Conservation (phyloP, 805 yeast species). For the Saccharomycopsis sp. region DNA sequence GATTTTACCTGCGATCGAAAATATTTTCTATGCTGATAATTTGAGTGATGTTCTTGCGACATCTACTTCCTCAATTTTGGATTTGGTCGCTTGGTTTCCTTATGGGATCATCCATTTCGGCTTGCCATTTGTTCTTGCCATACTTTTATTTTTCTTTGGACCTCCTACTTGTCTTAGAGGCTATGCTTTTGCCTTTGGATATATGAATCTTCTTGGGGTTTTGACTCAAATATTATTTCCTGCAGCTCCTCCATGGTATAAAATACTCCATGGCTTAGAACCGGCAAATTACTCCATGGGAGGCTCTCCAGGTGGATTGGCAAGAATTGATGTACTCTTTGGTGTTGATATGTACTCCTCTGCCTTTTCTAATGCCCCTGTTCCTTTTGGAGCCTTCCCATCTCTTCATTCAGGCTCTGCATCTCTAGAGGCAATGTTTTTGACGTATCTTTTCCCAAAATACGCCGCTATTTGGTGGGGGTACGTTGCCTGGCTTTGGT, state of each 20-base stretch:
- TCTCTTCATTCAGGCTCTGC: conserved; percentile 95
- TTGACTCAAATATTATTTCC: conserved; percentile 77
- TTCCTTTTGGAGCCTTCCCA: conserved; percentile 87
- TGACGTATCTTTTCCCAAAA: conserved; percentile 75
- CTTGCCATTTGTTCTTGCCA: conserved; percentile 82
- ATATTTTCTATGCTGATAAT: conserved; percentile 87
- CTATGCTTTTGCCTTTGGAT: conserved; percentile 91
- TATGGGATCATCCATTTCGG: conserved; percentile 88
- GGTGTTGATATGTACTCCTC: conserved; percentile 81
- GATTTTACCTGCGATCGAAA: conserved; percentile 84
- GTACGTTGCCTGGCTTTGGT: conserved; percentile 92
- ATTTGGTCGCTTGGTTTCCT: conserved; percentile 91
- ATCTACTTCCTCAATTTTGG: conserved; percentile 57
- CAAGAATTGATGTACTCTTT: conserved; percentile 71
- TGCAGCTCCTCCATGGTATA: conserved; percentile 98
- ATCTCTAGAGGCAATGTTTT: conserved; percentile 84
- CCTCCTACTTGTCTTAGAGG: conserved; percentile 84
- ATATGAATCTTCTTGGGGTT: conserved; percentile 86
- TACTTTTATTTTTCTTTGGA: conserved; percentile 71
- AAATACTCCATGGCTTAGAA: conserved; percentile 70
- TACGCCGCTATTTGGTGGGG: conserved; percentile 56
- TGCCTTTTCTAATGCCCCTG: conserved; percentile 76
- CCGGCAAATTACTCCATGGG: conserved; percentile 89
- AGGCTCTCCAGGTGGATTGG: conserved; percentile 95
- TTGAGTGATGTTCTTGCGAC: conserved; percentile 78